A percentile compares a stretch with the other conserved stretches of the same genome.
Conservation (phyloP, 495 filamentous ascomycete genomes). For the Stereocaulon alpinum region DNA sequence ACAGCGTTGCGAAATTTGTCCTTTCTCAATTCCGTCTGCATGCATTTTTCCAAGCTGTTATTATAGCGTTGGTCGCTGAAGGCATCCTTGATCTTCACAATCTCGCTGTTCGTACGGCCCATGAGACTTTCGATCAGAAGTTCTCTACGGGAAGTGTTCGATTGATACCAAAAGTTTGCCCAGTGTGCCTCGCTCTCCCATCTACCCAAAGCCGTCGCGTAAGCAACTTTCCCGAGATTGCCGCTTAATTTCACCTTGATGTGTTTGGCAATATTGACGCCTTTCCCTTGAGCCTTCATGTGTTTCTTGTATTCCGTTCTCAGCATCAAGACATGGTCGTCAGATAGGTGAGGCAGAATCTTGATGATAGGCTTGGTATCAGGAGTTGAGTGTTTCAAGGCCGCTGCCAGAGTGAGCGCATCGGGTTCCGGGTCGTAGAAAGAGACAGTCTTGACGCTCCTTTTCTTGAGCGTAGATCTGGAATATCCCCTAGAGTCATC, state of each 20-base stretch:
- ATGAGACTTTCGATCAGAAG: conserved; percentile 87
- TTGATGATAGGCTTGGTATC: conserved; percentile 65
- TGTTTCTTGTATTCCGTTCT: conserved; percentile 82
- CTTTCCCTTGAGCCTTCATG: conserved; percentile 69
- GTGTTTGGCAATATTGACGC: conserved; percentile 94
- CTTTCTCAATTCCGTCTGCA: conserved; percentile 82
- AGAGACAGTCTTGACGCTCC: conserved; percentile 32
- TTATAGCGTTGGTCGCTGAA: conserved; percentile 88
- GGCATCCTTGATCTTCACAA: conserved; percentile 80
- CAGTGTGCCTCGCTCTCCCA: conserved; percentile 96
- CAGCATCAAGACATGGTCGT: conserved; percentile 76
- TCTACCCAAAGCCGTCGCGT: conserved; percentile 77
- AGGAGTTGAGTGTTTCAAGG: conserved; percentile 57
- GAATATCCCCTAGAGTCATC: conserved; percentile 16
- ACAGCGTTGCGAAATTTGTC: conserved; percentile 92
- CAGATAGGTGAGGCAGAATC: conserved; percentile 71
- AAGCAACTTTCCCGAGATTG: conserved; percentile 83
- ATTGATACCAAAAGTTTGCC: conserved; percentile 98
- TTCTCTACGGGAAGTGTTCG: conserved; percentile 70
- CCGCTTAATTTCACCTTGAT: conserved; percentile 66
- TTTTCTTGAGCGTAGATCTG: conserved; percentile 12
- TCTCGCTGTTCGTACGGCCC: conserved; percentile 77
- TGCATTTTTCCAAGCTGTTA: conserved; percentile 73
- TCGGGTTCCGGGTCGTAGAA: conserved; percentile 71
- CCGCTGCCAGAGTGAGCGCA: conserved; percentile 62